These are phyloP conservation scores for Pseudoturritis turrita DNA, from an alignment of 345 rosid genomes.

Conservation along the genomic window DNA sequence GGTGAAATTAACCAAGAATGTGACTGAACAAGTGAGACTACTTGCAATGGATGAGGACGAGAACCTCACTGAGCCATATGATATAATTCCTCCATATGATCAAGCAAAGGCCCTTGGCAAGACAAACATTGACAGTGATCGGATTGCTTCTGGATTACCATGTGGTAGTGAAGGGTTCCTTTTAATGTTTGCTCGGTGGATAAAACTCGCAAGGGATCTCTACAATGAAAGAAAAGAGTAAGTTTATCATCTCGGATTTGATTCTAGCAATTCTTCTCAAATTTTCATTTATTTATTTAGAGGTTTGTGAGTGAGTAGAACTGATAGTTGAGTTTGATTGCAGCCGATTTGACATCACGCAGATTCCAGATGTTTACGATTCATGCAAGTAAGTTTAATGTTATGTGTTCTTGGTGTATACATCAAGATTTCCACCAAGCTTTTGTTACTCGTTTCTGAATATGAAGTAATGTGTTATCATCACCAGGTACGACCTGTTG, in stretches of 20 bases:
- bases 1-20: slow-evolving; percentile 85
- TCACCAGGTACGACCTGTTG: slow-evolving; percentile 81
- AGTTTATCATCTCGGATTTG: slow-evolving; percentile 25
- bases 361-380: slow-evolving; percentile 98
- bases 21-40: slow-evolving; percentile 87
- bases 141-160: slow-evolving; percentile 98
- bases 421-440: slow-evolving; percentile 1
- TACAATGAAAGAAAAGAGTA: slow-evolving; percentile 97
- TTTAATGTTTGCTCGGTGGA: slow-evolving; percentile 99
- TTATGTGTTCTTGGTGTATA: neutral
- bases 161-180: slow-evolving; percentile 99
- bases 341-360: slow-evolving; percentile 97
- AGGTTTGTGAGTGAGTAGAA: neutral
- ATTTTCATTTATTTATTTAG: neutral
- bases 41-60: slow-evolving; percentile 97
- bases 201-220: slow-evolving; percentile 94
- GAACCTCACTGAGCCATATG: slow-evolving; percentile 75
- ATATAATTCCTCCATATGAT: slow-evolving; percentile 87
- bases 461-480: neutral
- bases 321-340: slow-evolving; percentile 34
- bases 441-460: slow-evolving; percentile 2
- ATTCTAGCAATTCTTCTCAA: slow-evolving; percentile 3
- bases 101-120: slow-evolving; percentile 99
- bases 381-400: slow-evolving; percentile 91
- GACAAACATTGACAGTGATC: slow-evolving; percentile 89